A percentile compares a stretch with the other conserved stretches of the same genome.
phyloP scores from a whole-genome alignment of 139 green algal species.

The Auxenochlorella pyrenoidosa region DNA sequence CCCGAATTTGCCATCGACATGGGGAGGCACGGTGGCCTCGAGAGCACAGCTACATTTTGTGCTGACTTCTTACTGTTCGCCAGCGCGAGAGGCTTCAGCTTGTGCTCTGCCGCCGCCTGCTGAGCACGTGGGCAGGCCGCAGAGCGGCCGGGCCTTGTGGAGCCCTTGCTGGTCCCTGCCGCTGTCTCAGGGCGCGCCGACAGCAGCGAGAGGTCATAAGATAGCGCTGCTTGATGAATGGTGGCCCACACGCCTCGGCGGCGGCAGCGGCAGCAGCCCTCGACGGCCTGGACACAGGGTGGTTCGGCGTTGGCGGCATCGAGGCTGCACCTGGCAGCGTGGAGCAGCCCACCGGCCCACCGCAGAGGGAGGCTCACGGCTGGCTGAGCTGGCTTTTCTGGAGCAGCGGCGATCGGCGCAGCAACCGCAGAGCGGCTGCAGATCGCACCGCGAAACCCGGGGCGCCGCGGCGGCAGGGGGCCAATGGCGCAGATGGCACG shows the following conservation, averaged over 20 bases:
- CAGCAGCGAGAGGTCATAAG: neutral
- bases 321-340: neutral
- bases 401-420: neutral
- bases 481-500: neutral
- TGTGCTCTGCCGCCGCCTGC: no score
- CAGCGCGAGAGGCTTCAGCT: no score
- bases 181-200: no score
- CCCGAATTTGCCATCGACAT: no score
- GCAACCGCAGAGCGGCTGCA: neutral
- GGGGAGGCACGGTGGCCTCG: no score
- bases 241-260: neutral
- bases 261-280: neutral
- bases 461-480: neutral
- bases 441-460: no score
- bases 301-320: neutral
- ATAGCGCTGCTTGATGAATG: conserved; percentile 1
- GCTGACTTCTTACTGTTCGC: no score
- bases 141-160: no score
- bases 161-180: no score
- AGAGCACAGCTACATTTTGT: no score
- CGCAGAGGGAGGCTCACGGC: neutral
- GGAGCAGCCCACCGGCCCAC: neutral
- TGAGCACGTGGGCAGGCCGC: no score
- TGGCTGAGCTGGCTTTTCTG: conserved; percentile 25
- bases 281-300: neutral